Evolutionary conservation across 345 rosid genomes (phyloP), one percentile per base, ranked within the genome.

Genomic region (Salix caprea): DNA sequence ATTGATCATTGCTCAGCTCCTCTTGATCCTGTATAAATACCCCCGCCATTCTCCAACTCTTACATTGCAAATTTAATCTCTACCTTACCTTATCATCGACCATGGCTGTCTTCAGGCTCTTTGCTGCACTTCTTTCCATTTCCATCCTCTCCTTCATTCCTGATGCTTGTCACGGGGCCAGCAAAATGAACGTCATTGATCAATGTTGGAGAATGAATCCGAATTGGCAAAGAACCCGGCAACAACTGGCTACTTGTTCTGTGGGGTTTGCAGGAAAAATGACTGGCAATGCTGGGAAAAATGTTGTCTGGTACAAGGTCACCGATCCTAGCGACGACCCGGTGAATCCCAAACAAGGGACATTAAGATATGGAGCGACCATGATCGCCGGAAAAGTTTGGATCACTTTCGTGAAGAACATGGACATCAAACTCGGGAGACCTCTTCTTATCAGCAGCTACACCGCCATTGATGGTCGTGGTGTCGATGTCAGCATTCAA

Each of bases 401-500:
- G 91, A 90, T 93, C 78, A 93, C 94, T 42, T 91, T 93, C 77
- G 32, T 85, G 69, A 89, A 76, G 44, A 76, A 87, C 84, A 93
- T 90, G 96, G 66, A 76, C 36, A 90, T 91, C 73, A 76, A 74
- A 19, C 91, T 91, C 14, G 82, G 73, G 4, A 89, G 82, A 50
- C 89, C 90, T 2, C 92, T 93, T 28, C 80, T 93, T 24, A 76
- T 93, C 39, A 83, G 94, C 44, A 89, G 94, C 85, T 86, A 84
- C 84, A 91, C 94, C 0, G 69, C 92, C 78, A 86, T 95, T n/a
- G 97, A 92, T 64, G 96, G 89, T 9, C 90, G 93, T 0, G 92
- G 96, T 24, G 88, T 74, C 7, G 82, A 76, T 13, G 88, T 88
- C 60, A 90, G 90, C 52, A 80, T 95, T 32, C 69, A 87, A 0